Base-by-base conservation (phyloP, 441 rosid genomes). In the Adansonia gregorii region DNA sequence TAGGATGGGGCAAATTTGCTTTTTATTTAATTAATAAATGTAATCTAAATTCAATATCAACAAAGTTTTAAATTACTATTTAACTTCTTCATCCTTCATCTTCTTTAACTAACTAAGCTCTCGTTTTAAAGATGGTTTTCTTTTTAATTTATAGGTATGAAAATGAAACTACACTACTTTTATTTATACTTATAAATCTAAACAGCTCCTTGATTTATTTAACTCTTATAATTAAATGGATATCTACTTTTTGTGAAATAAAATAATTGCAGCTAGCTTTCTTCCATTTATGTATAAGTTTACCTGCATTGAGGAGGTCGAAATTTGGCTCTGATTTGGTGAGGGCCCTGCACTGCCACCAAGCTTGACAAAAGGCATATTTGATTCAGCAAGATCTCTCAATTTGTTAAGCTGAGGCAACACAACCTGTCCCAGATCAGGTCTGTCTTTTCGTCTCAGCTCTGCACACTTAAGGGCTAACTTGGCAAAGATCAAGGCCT, bases 391-490 rank as follows among this genome's bases (percentile, higher is more conserved):
- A 49, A 91, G 88, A 9, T 11, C 83, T 73, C 89, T 89, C 78
- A 92, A 76, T 78, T 85, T 85, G 69, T 91, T 82, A 66, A 93
- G 97, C 83, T 84, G 93, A 39, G 94, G 98, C 64, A 94, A 74
- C 59, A 94, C 66, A 24, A 67, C 86, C 2, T 55, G 81, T 45
- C 89, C 88, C 3, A 94, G 93, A 84, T 94, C 93, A 7, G 98
- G 98, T 79, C 98, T 88, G 83, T 94, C 98, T 80, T 84, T 94
- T 49, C 88, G 81, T 78, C 98, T 88, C 80, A 91, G 64, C 55
- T 94, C 93, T 12, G 98, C 88, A 72, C 98, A 94, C 55, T 86
- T 77, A 65, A 94, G 85, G 81, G 89, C 88, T 46, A 92, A 54
- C 81, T 91, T 88, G n/a, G 98, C 94, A 15, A 82, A 87, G 6